Conservation (phyloP, 257 asterid species). For the Echites panduratus region DNA sequence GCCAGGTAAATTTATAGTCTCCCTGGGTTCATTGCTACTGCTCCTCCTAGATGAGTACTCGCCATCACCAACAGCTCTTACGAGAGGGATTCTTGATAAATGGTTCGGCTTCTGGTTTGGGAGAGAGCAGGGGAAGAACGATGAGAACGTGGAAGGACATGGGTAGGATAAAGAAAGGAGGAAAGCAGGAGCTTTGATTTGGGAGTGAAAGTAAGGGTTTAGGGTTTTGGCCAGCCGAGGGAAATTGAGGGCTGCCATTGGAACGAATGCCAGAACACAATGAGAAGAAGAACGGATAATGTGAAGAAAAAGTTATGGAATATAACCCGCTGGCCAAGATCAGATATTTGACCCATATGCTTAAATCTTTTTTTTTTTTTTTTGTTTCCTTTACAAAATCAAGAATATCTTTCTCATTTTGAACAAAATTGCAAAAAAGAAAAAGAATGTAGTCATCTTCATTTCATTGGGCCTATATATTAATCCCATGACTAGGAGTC, state of each 20-base stretch:
- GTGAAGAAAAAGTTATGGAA: background rate
- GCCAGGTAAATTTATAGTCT: constrained; percentile 92
- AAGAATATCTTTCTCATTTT: background rate
- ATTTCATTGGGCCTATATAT: background rate
- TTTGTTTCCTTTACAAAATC: too few species aligned
- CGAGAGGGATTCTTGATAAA: constrained; percentile 39
- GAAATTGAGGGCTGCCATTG: constrained; percentile 59
- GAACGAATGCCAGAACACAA: background rate
- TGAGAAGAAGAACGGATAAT: constrained; percentile 29
- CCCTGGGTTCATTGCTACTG: constrained; percentile 63
- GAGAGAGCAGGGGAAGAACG: constrained; percentile 36
- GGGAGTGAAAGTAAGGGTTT: constrained; percentile 26
- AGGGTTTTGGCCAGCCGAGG: constrained; percentile 47
- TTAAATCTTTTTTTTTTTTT: too few species aligned
- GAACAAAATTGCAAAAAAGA: background rate
- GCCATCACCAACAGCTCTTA: constrained; percentile 57
- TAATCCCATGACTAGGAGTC: background rate
- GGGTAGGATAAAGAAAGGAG: constrained; percentile 32
- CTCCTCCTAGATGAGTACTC: constrained; percentile 48
- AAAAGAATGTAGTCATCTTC: background rate
- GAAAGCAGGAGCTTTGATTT: constrained; percentile 22
- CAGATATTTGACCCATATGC: background rate
- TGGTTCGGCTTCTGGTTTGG: constrained; percentile 21
- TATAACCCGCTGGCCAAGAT: background rate
- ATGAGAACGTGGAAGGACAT: constrained; percentile 31